Evolutionary conservation across 306 rosid species (phyloP), one percentile per base, ranked within the genome.

Genomic region (Prunus persica): DNA sequence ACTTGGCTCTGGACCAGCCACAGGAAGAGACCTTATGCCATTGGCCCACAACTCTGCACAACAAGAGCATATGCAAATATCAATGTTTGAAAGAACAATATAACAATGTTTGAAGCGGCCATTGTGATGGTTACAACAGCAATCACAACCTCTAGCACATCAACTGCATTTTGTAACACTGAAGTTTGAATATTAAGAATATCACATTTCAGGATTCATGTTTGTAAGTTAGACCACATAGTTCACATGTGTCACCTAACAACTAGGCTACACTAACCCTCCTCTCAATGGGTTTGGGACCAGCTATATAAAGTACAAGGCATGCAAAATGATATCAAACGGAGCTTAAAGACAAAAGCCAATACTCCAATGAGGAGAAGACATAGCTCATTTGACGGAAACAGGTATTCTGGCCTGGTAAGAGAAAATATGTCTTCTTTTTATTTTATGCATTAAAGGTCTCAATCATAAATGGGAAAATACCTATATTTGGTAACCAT

Each of bases 401-500:
- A 54, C 72, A 71, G 45, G 28, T 49, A 45, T 18, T 34, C 28
- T 2, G 19, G 30, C 51, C 61, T 19, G 66, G 38, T 5, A 68
- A 55, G 47, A 65, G 65, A 61, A 76, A 7, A 10, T 24, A 22
- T 16, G 18, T 24, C 41, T 34, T 34, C 41, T 34, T 34, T 22
- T 46, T 67, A 47, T 22, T 49, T 19, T 22, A 41, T 54, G 38
- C 50, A 78, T 69, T 32, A 71, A 71, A 45, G 52, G 51, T 57
- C 65, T 57, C 65, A 66, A 25, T 24, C 80, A 62, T 49, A 72
- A 56, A 72, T 63, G 60, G 55, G 76, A 50, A 82, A 85, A 43
- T 86, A 92, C 96, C 96, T 87, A 90, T 74, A 74, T 74, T 83
- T 60, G 91, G 78, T 65, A 85, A 84, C 91, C 90, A 88, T 9